A percentile compares a stretch with the other conserved stretches of the same genome.
These are phyloP conservation scores for Tylopilus subfusipes DNA, from an alignment of 768 basidiomycete species.

Conservation along the genomic window DNA sequence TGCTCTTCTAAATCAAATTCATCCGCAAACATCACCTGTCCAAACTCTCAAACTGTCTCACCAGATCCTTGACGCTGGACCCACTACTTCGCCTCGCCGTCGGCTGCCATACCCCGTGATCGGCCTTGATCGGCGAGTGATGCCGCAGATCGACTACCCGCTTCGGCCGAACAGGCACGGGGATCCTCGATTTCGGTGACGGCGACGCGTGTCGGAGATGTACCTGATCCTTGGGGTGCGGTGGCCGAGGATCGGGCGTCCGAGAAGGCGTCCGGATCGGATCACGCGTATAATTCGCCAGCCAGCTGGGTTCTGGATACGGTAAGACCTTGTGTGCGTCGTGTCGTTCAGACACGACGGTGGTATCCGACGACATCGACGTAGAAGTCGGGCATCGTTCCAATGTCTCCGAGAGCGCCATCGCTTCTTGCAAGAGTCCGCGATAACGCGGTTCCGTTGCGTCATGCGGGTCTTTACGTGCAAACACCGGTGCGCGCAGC, in stretches of 20 bases:
- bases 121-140: conserved; percentile 39
- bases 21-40: conserved; percentile 9
- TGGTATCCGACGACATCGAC: conserved; percentile 15
- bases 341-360: conserved; percentile 35
- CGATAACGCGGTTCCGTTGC: conserved; percentile 53
- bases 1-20: not conserved
- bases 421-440: conserved; percentile 39
- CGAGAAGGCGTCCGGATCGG: conserved; percentile 60
- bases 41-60: conserved; percentile 54
- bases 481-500: not conserved
- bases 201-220: conserved; percentile 53
- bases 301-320: conserved; percentile 35
- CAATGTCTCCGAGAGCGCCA: conserved; percentile 20
- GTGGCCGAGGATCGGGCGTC: conserved; percentile 41
- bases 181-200: conserved; percentile 39
- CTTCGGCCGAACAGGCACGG: conserved; percentile 39
- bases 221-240: conserved; percentile 64
- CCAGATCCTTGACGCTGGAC: conserved; percentile 70
- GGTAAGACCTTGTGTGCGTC: conserved; percentile 44
- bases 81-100: conserved; percentile 54
- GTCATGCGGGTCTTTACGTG: conserved; percentile 2
- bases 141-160: conserved; percentile 53
- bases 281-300: conserved; percentile 33
- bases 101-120: conserved; percentile 31
- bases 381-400: conserved; percentile 14